phyloP scores from a whole-genome alignment of 768 basidiomycete species.

The Cystofilobasidium bisporidii region DNA sequence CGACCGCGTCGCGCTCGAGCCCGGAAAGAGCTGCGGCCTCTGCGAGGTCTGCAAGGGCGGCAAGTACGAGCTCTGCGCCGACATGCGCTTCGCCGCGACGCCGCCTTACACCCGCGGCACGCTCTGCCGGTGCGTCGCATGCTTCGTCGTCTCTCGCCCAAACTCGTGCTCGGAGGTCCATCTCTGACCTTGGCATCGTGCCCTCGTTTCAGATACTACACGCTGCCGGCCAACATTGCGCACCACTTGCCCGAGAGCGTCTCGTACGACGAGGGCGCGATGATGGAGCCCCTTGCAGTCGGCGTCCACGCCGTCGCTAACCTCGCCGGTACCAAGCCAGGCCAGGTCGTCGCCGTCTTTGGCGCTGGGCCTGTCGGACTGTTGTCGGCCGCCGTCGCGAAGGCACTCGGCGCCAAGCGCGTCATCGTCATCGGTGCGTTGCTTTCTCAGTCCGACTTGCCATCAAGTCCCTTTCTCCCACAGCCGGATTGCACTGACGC shows the following conservation, averaged over 20 bases:
- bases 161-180: no score
- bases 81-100: constrained; percentile 82
- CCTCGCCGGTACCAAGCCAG: constrained; percentile 60
- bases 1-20: constrained; percentile 84
- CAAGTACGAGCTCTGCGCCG: constrained; percentile 64
- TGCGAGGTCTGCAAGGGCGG: constrained; percentile 81
- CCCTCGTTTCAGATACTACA: constrained; percentile 48
- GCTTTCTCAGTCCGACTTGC: constrained; percentile 41
- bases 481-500: no score
- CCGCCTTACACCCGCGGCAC: constrained; percentile 83
- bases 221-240: constrained; percentile 68
- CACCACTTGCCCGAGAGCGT: constrained; percentile 31
- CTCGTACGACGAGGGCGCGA: constrained; percentile 76
- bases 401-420: constrained; percentile 74
- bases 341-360: constrained; percentile 70
- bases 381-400: constrained; percentile 60
- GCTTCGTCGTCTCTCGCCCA: no score
- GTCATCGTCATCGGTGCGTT: constrained; percentile 67
- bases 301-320: constrained; percentile 78
- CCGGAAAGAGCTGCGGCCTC: constrained; percentile 70
- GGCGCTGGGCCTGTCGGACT: constrained; percentile 48
- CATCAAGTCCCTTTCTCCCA: constrained; percentile 30
- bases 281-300: constrained; percentile 94
- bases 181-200: not conserved
- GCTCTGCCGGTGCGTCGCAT: constrained; percentile 53